Evolutionary conservation across 352 stramenopile species (phyloP).

Genomic region (Pythium chondricola): DNA sequence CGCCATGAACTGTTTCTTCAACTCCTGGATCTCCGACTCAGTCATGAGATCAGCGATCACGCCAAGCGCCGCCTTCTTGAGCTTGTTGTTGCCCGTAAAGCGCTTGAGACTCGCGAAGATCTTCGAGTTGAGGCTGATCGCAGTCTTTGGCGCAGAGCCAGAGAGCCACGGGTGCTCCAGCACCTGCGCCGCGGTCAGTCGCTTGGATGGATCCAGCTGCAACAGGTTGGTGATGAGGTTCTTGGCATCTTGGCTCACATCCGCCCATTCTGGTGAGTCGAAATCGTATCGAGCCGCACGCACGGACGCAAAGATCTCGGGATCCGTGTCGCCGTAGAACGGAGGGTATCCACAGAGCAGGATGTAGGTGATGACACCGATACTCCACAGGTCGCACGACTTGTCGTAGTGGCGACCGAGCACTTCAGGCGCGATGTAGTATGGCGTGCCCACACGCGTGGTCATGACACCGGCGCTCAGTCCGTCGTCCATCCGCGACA

Average conservation of each 20-base stretch:
- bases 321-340: slow-evolving; percentile 94
- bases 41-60: slow-evolving; percentile 85
- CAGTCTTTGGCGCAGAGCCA: slow-evolving; percentile 63
- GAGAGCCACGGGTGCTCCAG: slow-evolving; percentile 81
- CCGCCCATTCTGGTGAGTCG: slow-evolving; percentile 78
- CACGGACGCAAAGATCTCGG: slow-evolving; percentile 85
- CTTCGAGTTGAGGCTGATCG: slow-evolving; percentile 75
- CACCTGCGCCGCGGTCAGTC: slow-evolving; percentile 90
- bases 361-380: slow-evolving; percentile 95
- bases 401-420: slow-evolving; percentile 94
- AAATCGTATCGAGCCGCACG: slow-evolving; percentile 79
- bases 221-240: slow-evolving; percentile 94
- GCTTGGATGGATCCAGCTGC: slow-evolving; percentile 87
- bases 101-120: slow-evolving; percentile 84
- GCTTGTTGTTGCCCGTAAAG: slow-evolving; percentile 87
- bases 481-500: slow-evolving; percentile 89
- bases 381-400: slow-evolving; percentile 95
- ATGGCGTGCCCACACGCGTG: slow-evolving; percentile 95
- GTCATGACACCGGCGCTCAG: slow-evolving; percentile 85
- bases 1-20: slow-evolving; percentile 86
- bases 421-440: slow-evolving; percentile 94
- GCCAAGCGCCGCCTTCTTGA: slow-evolving; percentile 85
- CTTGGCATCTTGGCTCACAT: slow-evolving; percentile 87
- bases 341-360: slow-evolving; percentile 94
- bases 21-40: slow-evolving; percentile 72